Conservation (phyloP, 75 land plant genomes). For the Selaginella tamariscina region DNA sequence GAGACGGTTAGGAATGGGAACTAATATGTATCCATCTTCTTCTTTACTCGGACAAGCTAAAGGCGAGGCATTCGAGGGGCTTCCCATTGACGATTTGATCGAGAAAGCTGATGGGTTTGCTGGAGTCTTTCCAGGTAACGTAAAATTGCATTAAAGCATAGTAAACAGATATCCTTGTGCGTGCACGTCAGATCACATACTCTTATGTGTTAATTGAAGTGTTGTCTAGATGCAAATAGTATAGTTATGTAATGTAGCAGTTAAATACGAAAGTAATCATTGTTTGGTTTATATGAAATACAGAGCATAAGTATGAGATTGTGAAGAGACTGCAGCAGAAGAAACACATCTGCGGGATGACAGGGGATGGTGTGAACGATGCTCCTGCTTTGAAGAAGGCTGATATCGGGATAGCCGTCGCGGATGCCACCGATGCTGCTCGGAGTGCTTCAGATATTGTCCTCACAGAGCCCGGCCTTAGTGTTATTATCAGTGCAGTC, state of each 20-base stretch:
- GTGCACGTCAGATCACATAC: not conserved
- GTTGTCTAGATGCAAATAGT: not conserved
- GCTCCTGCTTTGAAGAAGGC: conserved; percentile 97
- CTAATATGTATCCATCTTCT: conserved; percentile 73
- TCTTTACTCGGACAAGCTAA: conserved; percentile 43
- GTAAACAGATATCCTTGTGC: not conserved
- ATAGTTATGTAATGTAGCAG: not conserved
- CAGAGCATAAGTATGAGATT: conserved; percentile 96
- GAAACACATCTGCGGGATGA: conserved; percentile 98
- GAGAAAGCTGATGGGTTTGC: conserved; percentile 90
- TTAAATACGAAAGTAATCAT: conserved; percentile 3
- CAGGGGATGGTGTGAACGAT: conserved; percentile 98
- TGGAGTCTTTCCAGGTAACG: conserved; percentile 70
- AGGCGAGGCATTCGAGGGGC: conserved; percentile 28
- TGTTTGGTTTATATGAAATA: not conserved
- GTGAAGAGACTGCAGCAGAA: conserved; percentile 75
- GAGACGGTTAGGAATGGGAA: conserved; percentile 74
- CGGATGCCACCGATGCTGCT: conserved; percentile 98
- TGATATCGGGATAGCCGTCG: conserved; percentile 92
- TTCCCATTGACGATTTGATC: conserved; percentile 56
- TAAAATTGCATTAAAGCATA: not conserved
- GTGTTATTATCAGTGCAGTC: conserved; percentile 92
- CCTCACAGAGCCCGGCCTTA: conserved; percentile 86
- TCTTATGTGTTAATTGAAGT: not conserved
- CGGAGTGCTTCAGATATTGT: conserved; percentile 95